Evolutionary conservation across 1,139 yeast genomes (phyloP).

Genomic region (Debaryomyces fabryi): DNA sequence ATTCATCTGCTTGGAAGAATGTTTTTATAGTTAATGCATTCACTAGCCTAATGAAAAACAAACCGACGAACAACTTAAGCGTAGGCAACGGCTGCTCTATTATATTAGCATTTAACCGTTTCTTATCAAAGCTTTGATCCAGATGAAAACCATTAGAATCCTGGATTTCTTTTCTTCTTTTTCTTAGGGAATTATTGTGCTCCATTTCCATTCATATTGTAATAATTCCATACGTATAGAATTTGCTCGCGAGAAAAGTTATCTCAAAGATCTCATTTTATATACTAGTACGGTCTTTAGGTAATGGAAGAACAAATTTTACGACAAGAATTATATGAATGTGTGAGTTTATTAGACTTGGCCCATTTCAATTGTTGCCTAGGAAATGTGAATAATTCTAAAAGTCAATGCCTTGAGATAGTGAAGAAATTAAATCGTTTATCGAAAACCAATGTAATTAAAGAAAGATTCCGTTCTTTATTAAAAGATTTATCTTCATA

Average conservation of each 20-base stretch:
- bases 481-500: slow-evolving; percentile 22
- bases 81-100: neutral
- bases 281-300: neutral
- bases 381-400: slow-evolving; percentile 20
- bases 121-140: neutral
- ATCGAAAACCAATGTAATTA: slow-evolving; percentile 15
- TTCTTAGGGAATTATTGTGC: neutral
- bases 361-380: slow-evolving; percentile 21
- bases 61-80: slow-evolving; percentile 3
- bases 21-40: slow-evolving; percentile 70
- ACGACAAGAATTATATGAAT: neutral
- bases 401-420: slow-evolving; percentile 24
- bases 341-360: slow-evolving; percentile 13
- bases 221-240: neutral
- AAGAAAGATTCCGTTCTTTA: slow-evolving; percentile 3
- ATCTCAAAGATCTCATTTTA: neutral
- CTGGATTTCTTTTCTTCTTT: neutral
- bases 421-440: slow-evolving; percentile 29
- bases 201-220: neutral
- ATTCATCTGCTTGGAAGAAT: slow-evolving; percentile 96
- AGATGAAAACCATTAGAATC: neutral
- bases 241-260: neutral
- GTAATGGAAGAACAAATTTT: neutral
- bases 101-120: neutral
- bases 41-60: slow-evolving; percentile 43